These are phyloP conservation scores for Arthrobotrys iridis DNA, from an alignment of 2,329 filamentous ascomycete species.

Conservation along the genomic window DNA sequence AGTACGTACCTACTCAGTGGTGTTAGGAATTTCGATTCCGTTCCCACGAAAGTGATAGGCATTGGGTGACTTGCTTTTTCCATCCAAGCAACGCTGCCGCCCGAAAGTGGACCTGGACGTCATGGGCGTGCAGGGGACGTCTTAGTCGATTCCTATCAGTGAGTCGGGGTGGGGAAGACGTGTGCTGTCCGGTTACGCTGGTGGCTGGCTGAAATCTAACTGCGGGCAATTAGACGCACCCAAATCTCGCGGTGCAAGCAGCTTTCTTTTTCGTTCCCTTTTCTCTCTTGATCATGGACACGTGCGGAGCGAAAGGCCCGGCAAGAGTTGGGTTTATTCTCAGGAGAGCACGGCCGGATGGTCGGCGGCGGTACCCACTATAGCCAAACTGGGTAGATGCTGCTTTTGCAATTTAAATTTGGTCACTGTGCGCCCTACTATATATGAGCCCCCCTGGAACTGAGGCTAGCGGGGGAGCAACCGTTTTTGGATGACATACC, in stretches of 20 bases:
- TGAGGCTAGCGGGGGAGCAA: neutral
- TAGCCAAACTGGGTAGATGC: neutral
- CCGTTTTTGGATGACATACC: neutral
- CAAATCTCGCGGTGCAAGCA: slow-evolving; percentile 40
- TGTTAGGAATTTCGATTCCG: slow-evolving; percentile 24
- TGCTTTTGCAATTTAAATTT: slow-evolving; percentile 36
- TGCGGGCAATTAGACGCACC: slow-evolving; percentile 50
- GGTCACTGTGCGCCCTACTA: slow-evolving; percentile 15
- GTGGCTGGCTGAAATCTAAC: slow-evolving; percentile 52
- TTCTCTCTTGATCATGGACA: slow-evolving; percentile 21
- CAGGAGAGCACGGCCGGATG: slow-evolving; percentile 27
- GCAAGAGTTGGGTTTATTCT: slow-evolving; percentile 3
- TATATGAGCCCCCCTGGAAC: slow-evolving; percentile 17
- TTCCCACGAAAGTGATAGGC: slow-evolving; percentile 21
- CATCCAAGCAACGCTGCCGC: slow-evolving; percentile 41
- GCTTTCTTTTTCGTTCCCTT: slow-evolving; percentile 10
- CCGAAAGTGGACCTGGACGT: slow-evolving; percentile 51
- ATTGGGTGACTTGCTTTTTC: slow-evolving; percentile 44
- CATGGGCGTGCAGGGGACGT: slow-evolving; percentile 42
- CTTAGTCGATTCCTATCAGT: slow-evolving; percentile 45
- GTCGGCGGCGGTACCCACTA: slow-evolving; percentile 17
- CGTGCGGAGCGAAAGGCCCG: slow-evolving; percentile 28
- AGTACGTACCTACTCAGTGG: too few species aligned
- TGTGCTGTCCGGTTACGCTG: slow-evolving; percentile 54
- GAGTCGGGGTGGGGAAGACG: slow-evolving; percentile 38